Evolutionary conservation across 345 rosid species (phyloP), one percentile per base, ranked within the genome.

Genomic region (Hypericum androsaemum): DNA sequence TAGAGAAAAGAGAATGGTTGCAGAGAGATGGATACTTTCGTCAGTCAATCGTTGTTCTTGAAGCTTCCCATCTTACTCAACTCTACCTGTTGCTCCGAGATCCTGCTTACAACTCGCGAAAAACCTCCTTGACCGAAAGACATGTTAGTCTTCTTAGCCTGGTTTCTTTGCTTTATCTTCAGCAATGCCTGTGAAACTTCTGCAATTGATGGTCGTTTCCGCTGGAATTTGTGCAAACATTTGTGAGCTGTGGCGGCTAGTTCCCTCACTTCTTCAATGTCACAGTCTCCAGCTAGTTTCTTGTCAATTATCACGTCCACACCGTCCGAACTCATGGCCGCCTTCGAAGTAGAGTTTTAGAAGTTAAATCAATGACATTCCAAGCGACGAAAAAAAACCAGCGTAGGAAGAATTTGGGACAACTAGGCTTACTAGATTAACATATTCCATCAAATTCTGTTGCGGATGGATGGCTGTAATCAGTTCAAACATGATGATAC

Each of bases 391-490:
- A 15, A 36, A 41, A 9, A 11, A n/a, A 12, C 41, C 37, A 7
- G 8, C 16, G 42, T 17, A 46, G 17, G 43, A 56, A 6, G 43
- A 41, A 0, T 16, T 6, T 11, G 45, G 14, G 10, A 3, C 12
- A 40, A 37, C 37, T 32, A 37, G 39, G 68, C 86, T 72, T 72
- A 92, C 98, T n/a, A 92, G 88, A 75, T 88, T 76, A 41, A 85
- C 59, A 53, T 88, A 88, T 68, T 88, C 98, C 94, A 92, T 81
- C 35, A 88, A 73, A 73, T 88, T 88, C 61, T 92, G 95, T 39
- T 85, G 90, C 3, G 98, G 98, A 49, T 88, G 96, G 51, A 88
- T 92, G 41, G 94, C 94, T 10, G 98, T 85, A 40, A 92, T 80
- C 59, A 92, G 95, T 68, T 92, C 96, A 17, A 88, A 84, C 38